A percentile compares a stretch with the other conserved stretches of the same genome.
These are phyloP conservation scores for Nothomitra cinnamomea DNA, from an alignment of 2,329 filamentous ascomycete genomes.

Conservation along the genomic window DNA sequence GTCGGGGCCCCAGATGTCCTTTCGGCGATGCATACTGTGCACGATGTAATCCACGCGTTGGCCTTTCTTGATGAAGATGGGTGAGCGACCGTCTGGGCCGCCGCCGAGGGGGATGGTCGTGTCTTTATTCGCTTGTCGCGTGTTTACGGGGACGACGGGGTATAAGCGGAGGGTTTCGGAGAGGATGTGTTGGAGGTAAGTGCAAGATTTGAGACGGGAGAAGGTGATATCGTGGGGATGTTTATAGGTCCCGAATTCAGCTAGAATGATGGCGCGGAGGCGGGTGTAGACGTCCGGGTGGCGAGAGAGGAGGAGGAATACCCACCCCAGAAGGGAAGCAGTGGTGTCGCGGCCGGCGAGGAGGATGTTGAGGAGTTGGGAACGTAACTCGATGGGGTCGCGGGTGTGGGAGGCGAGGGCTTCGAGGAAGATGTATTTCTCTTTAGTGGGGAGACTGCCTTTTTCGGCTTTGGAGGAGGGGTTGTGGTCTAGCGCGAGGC, in stretches of 20 bases:
- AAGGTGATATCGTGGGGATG: slow-evolving; percentile 25
- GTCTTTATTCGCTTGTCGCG: slow-evolving; percentile 23
- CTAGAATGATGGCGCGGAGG: slow-evolving; percentile 20
- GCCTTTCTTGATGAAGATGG: slow-evolving; percentile 18
- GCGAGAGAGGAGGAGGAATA: slow-evolving; percentile 30
- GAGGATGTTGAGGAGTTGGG: slow-evolving; percentile 20
- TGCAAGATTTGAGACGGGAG: slow-evolving; percentile 24
- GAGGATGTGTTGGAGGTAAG: slow-evolving; percentile 20
- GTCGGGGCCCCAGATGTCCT: slow-evolving; percentile 22
- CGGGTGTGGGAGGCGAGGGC: slow-evolving; percentile 9
- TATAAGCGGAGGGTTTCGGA: slow-evolving; percentile 26
- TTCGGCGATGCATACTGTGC: slow-evolving; percentile 19
- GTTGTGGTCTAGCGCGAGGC: slow-evolving; percentile 1
- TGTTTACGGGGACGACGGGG: slow-evolving; percentile 30
- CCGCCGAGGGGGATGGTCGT: slow-evolving; percentile 26
- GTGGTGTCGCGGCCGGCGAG: slow-evolving; percentile 24
- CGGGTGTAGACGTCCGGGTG: slow-evolving; percentile 21
- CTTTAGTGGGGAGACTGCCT: neutral
- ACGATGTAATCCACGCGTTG: slow-evolving; percentile 14
- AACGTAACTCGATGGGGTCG: slow-evolving; percentile 14
- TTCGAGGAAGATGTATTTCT: slow-evolving; percentile 11
- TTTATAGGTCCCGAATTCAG: slow-evolving; percentile 25
- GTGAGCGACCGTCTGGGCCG: slow-evolving; percentile 17
- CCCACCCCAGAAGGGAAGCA: slow-evolving; percentile 21
- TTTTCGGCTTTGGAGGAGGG: neutral